These are phyloP conservation scores for Rhizopus stolonifer DNA, from an alignment of 371 early-diverging fungal species.

Conservation along the genomic window DNA sequence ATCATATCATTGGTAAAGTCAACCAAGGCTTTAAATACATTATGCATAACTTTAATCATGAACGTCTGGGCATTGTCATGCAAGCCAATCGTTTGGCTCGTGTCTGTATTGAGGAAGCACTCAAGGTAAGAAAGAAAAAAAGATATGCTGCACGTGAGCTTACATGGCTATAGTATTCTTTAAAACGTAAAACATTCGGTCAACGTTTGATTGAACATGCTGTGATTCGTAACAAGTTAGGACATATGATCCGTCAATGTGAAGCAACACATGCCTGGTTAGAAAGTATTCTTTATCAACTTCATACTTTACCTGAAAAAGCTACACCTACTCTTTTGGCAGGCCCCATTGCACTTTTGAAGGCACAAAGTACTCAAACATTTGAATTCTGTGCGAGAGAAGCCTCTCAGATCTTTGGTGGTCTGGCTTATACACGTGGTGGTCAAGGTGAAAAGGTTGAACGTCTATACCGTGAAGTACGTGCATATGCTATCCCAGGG, in stretches of 20 bases:
- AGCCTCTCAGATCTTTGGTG: slow-evolving; percentile 92
- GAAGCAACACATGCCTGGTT: slow-evolving; percentile 90
- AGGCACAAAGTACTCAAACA: slow-evolving; percentile 84
- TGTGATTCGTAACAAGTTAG: slow-evolving; percentile 71
- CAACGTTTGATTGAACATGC: slow-evolving; percentile 73
- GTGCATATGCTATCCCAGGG: slow-evolving; percentile 87
- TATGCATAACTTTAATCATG: slow-evolving; percentile 78
- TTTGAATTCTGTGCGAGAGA: slow-evolving; percentile 89
- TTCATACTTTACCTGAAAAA: slow-evolving; percentile 64
- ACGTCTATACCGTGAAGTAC: slow-evolving; percentile 84
- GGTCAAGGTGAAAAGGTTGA: slow-evolving; percentile 90
- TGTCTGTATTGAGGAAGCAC: slow-evolving; percentile 83
- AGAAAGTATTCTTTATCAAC: slow-evolving; percentile 71
- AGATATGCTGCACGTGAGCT: too few species aligned
- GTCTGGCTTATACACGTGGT: slow-evolving; percentile 78
- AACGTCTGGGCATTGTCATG: slow-evolving; percentile 76
- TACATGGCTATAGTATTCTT: too few species aligned
- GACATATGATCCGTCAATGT: slow-evolving; percentile 79
- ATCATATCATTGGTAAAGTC: slow-evolving; percentile 82
- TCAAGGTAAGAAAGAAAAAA: slow-evolving; percentile 46
- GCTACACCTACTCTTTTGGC: slow-evolving; percentile 73
- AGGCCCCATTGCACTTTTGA: slow-evolving; percentile 86
- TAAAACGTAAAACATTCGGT: slow-evolving; percentile 87
- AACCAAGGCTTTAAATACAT: slow-evolving; percentile 87
- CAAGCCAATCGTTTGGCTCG: slow-evolving; percentile 88